Evolutionary conservation across 176 grass and related monocot species (phyloP).

Genomic region (Luzula sylvatica): DNA sequence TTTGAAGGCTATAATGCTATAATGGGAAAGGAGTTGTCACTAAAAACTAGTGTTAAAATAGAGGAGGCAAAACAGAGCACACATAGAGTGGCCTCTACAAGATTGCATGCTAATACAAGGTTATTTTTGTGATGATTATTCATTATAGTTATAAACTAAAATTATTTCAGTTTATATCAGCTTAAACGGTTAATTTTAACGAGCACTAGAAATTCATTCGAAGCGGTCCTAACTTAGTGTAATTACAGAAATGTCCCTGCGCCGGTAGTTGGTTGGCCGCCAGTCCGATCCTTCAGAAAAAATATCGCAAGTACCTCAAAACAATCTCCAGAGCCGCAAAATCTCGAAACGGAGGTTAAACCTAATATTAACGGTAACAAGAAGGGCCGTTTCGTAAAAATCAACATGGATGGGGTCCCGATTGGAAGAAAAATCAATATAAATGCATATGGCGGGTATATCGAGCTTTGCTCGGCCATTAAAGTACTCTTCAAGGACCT

Average conservation of each 20-base stretch:
- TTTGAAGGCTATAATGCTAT: constrained; percentile 37
- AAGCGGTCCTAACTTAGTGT: no score
- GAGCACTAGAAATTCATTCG: no score
- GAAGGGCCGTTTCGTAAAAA: constrained; percentile 65
- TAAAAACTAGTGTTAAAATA: constrained; percentile 27
- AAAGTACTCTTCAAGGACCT: constrained; percentile 81
- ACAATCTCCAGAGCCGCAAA: constrained; percentile 32
- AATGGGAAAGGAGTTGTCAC: constrained; percentile 33
- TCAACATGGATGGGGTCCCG: constrained; percentile 96
- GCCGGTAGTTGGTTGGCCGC: constrained; percentile 92
- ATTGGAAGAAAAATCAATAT: constrained; percentile 94
- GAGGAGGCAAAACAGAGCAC: constrained; percentile 31
- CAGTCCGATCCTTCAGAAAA: constrained; percentile 72
- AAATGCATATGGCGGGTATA: constrained; percentile 54
- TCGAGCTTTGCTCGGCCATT: constrained; percentile 42
- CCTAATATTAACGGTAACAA: constrained; percentile 29
- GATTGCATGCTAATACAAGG: constrained; percentile 18
- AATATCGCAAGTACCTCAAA: constrained; percentile 62
- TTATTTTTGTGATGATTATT: neutral
- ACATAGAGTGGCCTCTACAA: constrained; percentile 34
- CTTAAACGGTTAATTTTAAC: no score
- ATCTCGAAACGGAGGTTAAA: constrained; percentile 25
- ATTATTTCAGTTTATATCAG: no score
- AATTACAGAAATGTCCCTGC: constrained; percentile 38
- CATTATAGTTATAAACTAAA: no score